A percentile compares a stretch with the other conserved stretches of the same genome.
phyloP scores from a whole-genome alignment of 495 filamentous ascomycete genomes.

The Tuber melanosporum region DNA sequence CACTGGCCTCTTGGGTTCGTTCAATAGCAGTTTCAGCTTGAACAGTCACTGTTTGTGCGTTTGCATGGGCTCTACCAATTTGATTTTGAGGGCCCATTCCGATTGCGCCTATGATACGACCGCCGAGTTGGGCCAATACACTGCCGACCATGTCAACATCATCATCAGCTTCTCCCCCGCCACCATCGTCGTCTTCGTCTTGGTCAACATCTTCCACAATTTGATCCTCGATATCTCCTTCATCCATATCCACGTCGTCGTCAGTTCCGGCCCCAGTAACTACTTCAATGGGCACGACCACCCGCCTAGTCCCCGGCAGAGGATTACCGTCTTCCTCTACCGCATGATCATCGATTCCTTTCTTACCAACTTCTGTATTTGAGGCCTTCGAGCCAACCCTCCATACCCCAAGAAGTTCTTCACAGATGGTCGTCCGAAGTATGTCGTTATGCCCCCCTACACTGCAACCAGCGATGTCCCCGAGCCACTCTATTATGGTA shows the following conservation, averaged over 20 bases:
- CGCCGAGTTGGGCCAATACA: conserved; percentile 9
- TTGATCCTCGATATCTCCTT: conserved; percentile 43
- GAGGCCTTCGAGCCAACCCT: conserved; percentile 74
- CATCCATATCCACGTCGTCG: conserved; percentile 49
- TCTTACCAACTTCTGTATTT: conserved; percentile 73
- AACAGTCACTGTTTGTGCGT: background rate
- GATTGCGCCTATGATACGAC: conserved; percentile 11
- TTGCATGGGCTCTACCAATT: background rate
- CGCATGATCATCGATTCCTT: conserved; percentile 87
- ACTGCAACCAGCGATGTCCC: conserved; percentile 84
- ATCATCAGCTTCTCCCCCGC: conserved; percentile 48
- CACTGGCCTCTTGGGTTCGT: conserved; percentile 9
- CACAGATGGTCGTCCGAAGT: conserved; percentile 72
- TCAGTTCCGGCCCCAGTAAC: conserved; percentile 49
- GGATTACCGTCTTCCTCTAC: conserved; percentile 39
- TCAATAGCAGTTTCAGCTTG: conserved; percentile 19
- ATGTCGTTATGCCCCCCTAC: conserved; percentile 74
- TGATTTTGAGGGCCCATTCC: conserved; percentile 18
- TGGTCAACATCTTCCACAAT: conserved; percentile 47
- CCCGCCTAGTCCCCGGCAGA: conserved; percentile 10
- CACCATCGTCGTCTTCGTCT: conserved; percentile 44
- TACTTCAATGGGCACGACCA: conserved; percentile 41
- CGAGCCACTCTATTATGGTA: conserved; percentile 94
- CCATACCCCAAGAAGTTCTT: conserved; percentile 85
- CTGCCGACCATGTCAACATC: conserved; percentile 55